Base-by-base conservation (phyloP, 2,329 filamentous ascomycete species). In the Xylaria sp. region DNA sequence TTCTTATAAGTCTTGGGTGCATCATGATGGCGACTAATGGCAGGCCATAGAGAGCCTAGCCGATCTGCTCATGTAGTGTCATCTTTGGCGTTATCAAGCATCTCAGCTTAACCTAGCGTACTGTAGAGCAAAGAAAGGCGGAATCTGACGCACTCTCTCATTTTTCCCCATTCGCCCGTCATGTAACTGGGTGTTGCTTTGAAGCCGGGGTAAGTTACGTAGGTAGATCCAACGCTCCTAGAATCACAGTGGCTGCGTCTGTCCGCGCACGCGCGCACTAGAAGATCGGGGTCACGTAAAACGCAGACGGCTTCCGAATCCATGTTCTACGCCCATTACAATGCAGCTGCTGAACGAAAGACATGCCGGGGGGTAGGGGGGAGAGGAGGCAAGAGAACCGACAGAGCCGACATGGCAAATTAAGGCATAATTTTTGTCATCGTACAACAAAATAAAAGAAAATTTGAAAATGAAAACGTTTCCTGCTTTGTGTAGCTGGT, bases 71-170 rank as follows among this genome's bases (percentile, higher is more conserved):
- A 28, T 43, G 48, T 60, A 54, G 48, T 59, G 61, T 64, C 67
- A 67, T 67, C 20, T 31, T 66, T 48, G 57, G 67, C 56, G 49
- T 61, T 56, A 58, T 68, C 41, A 43, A 25, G 41, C 66, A 66
- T 46, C 43, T 60, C 66, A 65, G 62, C 66, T 56, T 56, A 12
- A 18, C 7, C 15, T 18, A 46, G 41, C 18, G 18, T 46, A 18
- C 7, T 43, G 56, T 36, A 33, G 28, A 55, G 28, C 28, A 20
- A 15, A 46, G 51, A 52, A 28, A 36, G 23, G 56, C 56, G 51
- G 54, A 54, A 63, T 61, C 60, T 63, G 64, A 57, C 67, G 43
- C 33, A 62, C 58, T 62, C 18, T 56, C 56, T 66, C 68, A 25
- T 49, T 51, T 31, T 69, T 41, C 46, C 63, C 58, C 64, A 61